Base-by-base conservation (phyloP, 2,329 filamentous ascomycete species). In the Pseudogymnoascus sp. region DNA sequence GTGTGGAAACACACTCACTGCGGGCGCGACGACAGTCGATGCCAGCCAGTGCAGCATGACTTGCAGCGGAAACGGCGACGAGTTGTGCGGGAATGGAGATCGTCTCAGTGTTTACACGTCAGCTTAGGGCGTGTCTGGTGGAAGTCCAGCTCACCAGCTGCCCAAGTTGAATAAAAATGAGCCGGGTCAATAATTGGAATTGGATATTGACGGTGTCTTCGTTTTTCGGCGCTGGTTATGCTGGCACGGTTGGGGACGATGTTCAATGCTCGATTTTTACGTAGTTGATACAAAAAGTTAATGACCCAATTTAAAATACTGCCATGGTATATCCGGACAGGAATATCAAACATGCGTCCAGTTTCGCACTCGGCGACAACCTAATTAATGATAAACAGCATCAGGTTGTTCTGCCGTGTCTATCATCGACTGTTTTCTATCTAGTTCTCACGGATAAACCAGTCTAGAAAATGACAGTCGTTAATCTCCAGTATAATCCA, bases 81-180 rank as follows among this genome's bases (percentile, higher is more conserved):
- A 75, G 61, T 69, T 69, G 41, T 75, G 74, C 60, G 73, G 74
- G 15, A 72, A 66, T 22, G 66, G 67, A 12, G 67, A 68, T 43
- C 57, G 69, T 15, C 60, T 72, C 25, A 68, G 66, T 12, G 53
- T 67, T 9, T 68, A 71, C 38, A 62, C 60, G 15, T 60, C 60
- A n/a, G 41, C 18, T 36, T 58, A 38, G 57, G 36, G 22, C 18
- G 14, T 14, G 6, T 5, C 5, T 38, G 57, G 57, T 58, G 35
- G 11, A 36, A 38, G 22, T 18, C 8, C 4, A 33, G 43, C 43
- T 33, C 41, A 6, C 43, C 15, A 12, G 4, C 8, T 15, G 25
- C 25, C 30, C n/a, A 50, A 8, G 14, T 30, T 18, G 11, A 50
- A 50, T 25, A 50, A 14, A 8, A 30, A 30, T 18, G 22, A 4